Evolutionary conservation across 2,329 filamentous ascomycete genomes (phyloP), one percentile per base, ranked within the genome.

Genomic region (Phaeosphaeriaceae sp.): DNA sequence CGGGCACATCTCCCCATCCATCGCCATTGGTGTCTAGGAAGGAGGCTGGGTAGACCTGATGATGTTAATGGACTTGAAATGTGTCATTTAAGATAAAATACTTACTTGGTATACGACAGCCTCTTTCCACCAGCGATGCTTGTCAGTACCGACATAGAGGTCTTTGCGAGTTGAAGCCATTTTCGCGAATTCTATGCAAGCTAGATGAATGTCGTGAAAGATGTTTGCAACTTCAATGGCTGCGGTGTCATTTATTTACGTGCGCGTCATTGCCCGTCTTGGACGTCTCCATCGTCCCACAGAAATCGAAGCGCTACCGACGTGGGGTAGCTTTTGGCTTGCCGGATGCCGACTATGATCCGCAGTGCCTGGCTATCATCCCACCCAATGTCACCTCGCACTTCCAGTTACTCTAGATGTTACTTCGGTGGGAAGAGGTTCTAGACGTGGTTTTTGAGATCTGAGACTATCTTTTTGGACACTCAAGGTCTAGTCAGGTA

Each of bases 11-110:
- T 40, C 86, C 86, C 60, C 82, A 78, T 2, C 86, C 86, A 59
- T 85, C 82, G 21, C 81, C 83, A 22, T 84, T 86, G 26, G 82
- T 84, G 69, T 88, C 86, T 52, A 85, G 81, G 73, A 88, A 88
- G 2, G 85, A 87, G 4, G 86, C 83, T 9, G 85, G 85, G 67
- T 88, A 89, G 50, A 89, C 82, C 68, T 83, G 6, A 4, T 4
- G 15, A 15, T 48, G 7, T 26, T 59, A 44, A 62, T 47, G 8
- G 40, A 49, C 1, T 7, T 11, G 53, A 28, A 62, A 47, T 11
- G 40, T 52, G 2, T 7, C 9, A 43, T 28, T 21, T 43, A 24
- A n/a, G 15, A 23, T 40, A 11, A 3, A n/a, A 28, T 8, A 8
- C 58, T 22, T 57, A 75, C 72, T 63, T 88, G 85, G 66, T 89